Percentiles rank a stretch among this genome's conserved stretches.
These are phyloP conservation scores for Dactylellina sp. DNA, from an alignment of 2,329 filamentous ascomycete genomes.

Conservation along the genomic window DNA sequence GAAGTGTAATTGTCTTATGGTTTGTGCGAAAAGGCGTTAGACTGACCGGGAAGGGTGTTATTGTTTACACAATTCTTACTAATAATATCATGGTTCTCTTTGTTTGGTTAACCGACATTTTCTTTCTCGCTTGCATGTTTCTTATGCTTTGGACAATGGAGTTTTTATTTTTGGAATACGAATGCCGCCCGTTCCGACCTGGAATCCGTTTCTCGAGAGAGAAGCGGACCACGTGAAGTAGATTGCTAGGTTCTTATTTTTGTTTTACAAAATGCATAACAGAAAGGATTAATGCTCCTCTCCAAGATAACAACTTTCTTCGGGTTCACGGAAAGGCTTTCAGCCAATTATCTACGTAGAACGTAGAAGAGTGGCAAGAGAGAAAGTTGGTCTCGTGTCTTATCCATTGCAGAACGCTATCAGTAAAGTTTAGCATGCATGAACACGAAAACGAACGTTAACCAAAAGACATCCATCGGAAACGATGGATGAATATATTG, in stretches of 20 bases:
- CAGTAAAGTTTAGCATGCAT: too few relatives aligned
- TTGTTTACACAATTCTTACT: slow-evolving; percentile 22
- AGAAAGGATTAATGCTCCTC: slow-evolving; percentile 1
- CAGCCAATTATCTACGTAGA: not conserved
- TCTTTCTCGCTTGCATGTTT: slow-evolving; percentile 21
- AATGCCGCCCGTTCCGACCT: slow-evolving; percentile 22
- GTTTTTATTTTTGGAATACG: slow-evolving; percentile 11
- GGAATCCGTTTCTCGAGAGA: slow-evolving; percentile 5
- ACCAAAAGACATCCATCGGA: too few relatives aligned
- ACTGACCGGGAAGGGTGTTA: slow-evolving; percentile 16
- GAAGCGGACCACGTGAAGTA: not conserved
- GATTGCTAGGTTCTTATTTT: too few relatives aligned
- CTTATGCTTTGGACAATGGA: slow-evolving; percentile 21
- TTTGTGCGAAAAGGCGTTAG: slow-evolving; percentile 36
- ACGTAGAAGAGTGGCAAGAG: not conserved
- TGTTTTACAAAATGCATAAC: too few relatives aligned
- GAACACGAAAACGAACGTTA: too few relatives aligned
- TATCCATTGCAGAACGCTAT: too few relatives aligned
- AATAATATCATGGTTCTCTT: slow-evolving; percentile 35
- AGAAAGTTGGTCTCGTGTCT: too few relatives aligned
- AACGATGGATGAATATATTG: too few relatives aligned
- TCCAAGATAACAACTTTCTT: not conserved
- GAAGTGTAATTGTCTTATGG: slow-evolving; percentile 4
- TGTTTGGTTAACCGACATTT: slow-evolving; percentile 17
- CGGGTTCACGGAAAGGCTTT: not conserved